Base-by-base conservation (phyloP, 345 rosid species). In the Melaleuca quinquenervia region DNA sequence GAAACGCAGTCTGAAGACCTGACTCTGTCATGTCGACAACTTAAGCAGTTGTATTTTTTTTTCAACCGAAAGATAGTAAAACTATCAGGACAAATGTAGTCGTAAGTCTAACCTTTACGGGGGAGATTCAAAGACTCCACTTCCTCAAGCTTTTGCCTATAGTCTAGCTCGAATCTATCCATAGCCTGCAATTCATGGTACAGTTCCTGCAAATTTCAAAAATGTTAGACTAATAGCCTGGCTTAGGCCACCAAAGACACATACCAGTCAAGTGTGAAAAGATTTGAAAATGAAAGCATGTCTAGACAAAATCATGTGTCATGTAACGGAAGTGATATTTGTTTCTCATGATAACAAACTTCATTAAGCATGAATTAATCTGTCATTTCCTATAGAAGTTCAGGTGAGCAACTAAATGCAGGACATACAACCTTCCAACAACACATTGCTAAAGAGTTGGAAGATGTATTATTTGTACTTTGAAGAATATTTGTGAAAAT, bases 81-180 rank as follows among this genome's bases (percentile, higher is more conserved):
- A 70, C 48, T 36, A 70, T 70, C 13, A 0, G 48, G 78, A 18
- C 21, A 32, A 52, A 82, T 5, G 45, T 83, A 51, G 16, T 6
- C 5, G 5, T 50, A 18, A 55, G 48, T 83, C 89, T 50, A 84
- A 93, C 97, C 97, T 93, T 78, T 93, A 88, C 89, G 92, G 44
- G 97, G 95, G 75, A 93, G 93, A 87, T 93, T 87, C 62, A 91
- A 89, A 86, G 94, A 90, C 62, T 90, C 93, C 83, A 87, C 60
- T 89, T 93, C 97, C 52, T 90, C 92, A 22, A 91, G 88, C 88
- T 89, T 93, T 85, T 52, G 93, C 82, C 54, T 88, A 86, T 88
- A 92, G 90, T 94, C 97, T 87, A 90, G 95, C 32, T 91, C 94
- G 56, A 93, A 94, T 90, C 97, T 92, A 88, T 92, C 97, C 88